Percentiles rank a stretch among this genome's conserved stretches.
Conservation (phyloP, 306 rosid species). For the Vigna nakashimae region DNA sequence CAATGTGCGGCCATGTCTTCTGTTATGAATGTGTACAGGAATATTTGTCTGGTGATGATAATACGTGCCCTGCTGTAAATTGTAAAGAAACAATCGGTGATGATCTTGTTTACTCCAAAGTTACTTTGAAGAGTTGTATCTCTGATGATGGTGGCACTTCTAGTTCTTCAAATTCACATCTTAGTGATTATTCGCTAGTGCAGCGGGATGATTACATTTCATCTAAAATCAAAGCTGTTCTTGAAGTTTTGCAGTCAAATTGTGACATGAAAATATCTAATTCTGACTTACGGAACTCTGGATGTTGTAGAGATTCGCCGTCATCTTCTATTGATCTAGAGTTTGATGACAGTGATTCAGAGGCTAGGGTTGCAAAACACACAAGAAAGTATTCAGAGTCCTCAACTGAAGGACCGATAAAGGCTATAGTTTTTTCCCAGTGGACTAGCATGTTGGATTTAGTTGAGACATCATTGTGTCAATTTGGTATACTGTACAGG, state of each 20-base stretch:
- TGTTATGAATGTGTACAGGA: constrained; percentile 94
- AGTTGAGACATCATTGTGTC: constrained; percentile 66
- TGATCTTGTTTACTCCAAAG: constrained; percentile 78
- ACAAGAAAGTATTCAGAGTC: constrained; percentile 56
- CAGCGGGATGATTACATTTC: constrained; percentile 72
- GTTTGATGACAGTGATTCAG: constrained; percentile 55
- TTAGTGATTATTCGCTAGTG: constrained; percentile 61
- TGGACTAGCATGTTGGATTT: constrained; percentile 98
- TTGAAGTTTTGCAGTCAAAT: constrained; percentile 71
- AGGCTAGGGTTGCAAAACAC: constrained; percentile 50
- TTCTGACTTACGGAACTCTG: constrained; percentile 45
- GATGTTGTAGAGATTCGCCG: constrained; percentile 49
- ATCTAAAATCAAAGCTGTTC: constrained; percentile 90
- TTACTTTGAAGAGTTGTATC: constrained; percentile 78
- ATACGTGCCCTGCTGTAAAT: constrained; percentile 72
- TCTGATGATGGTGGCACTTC: constrained; percentile 62
- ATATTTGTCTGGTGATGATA: constrained; percentile 78
- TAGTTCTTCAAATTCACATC: constrained; percentile 50
- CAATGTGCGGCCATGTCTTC: constrained; percentile 94
- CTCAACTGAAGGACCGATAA: constrained; percentile 61
- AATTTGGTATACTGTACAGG: constrained; percentile 62
- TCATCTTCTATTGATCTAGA: constrained; percentile 34
- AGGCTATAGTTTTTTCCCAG: constrained; percentile 90
- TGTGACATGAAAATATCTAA: constrained; percentile 46
- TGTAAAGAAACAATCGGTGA: constrained; percentile 76